Percentiles rank a stretch among this genome's conserved stretches.
These are phyloP conservation scores for Arthrobotrys sinensis DNA, from an alignment of 2,329 filamentous ascomycete species.

Conservation along the genomic window DNA sequence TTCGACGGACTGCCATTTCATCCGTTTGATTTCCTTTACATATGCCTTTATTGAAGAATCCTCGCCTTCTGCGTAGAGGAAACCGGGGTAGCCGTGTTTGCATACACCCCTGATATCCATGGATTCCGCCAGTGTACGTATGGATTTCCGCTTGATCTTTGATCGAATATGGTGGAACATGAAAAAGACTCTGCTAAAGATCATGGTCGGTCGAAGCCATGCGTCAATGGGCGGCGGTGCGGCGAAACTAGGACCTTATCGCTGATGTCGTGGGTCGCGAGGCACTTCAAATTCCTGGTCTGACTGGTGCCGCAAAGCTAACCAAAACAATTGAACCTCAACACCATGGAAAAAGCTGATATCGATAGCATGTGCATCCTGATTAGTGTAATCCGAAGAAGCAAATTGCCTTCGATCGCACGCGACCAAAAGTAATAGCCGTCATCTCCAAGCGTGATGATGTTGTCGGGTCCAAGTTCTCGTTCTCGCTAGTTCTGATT, in stretches of 20 bases:
- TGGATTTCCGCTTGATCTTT: constrained; percentile 36
- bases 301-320: background rate
- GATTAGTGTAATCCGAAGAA: background rate
- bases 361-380: constrained; percentile 10
- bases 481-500: constrained; percentile 42
- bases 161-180: constrained; percentile 58
- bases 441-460: background rate
- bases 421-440: constrained; percentile 7
- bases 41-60: constrained; percentile 35
- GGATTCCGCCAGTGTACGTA: constrained; percentile 39
- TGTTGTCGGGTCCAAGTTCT: constrained; percentile 41
- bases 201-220: constrained; percentile 16
- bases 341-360: constrained; percentile 16
- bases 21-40: constrained; percentile 53
- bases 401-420: background rate
- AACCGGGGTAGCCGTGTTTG: constrained; percentile 53
- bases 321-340: constrained; percentile 2
- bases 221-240: background rate
- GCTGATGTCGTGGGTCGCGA: background rate
- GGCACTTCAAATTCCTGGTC: background rate
- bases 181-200: constrained; percentile 45
- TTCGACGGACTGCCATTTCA: constrained; percentile 59
- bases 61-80: constrained; percentile 56
- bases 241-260: background rate
- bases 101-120: constrained; percentile 53